Base-by-base conservation (phyloP, 2,329 filamentous ascomycete species). In the Penicillium sumatraense region DNA sequence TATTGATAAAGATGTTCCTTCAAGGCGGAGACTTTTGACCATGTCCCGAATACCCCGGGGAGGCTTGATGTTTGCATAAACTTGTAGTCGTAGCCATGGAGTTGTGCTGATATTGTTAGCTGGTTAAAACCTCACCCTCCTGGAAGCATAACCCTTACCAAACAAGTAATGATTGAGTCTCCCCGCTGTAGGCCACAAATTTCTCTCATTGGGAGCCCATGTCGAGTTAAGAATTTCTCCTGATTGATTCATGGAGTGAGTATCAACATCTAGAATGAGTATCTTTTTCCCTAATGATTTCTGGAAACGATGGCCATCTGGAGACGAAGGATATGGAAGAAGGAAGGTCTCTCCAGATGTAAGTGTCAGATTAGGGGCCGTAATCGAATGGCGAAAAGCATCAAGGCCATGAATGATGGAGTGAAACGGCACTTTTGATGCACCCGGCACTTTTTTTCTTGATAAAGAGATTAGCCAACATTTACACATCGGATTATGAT, bases 61-160 rank as follows among this genome's bases (percentile, higher is more conserved):
- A 77, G 76, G 27, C 74, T 70, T 24, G 75, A 70, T 3, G 76
- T 76, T 53, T 73, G 75, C 26, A 81, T 73, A 50, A 80, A 75
- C 29, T 79, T 78, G 63, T 81, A 81, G 48, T 80, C 76, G 64
- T 80, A 81, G 5, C 78, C 78, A 62, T 81, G 80, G 45, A 81
- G 79, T 62, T 67, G 67, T 18, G 75, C 75, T 75, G 13, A 36
- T 5, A 20, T 2, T 2, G 16, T 5, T 26, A 18, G 16, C 54
- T 29, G 51, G 46, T 18, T 14, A 21, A 11, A 13, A 18, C 27
- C 3, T 16, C 18, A 14, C 5, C 14, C 36, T 21, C 10, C 20
- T 10, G 14, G 24, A 40, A 14, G n/a, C 18, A 27, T 42, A 16
- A 26, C 18, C 21, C 56, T 51, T 61, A 72, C 69, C 68, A 33